Evolutionary conservation across 2,329 filamentous ascomycete genomes (phyloP), one percentile per base, ranked within the genome.

Genomic region (Scedosporium dehoogii): DNA sequence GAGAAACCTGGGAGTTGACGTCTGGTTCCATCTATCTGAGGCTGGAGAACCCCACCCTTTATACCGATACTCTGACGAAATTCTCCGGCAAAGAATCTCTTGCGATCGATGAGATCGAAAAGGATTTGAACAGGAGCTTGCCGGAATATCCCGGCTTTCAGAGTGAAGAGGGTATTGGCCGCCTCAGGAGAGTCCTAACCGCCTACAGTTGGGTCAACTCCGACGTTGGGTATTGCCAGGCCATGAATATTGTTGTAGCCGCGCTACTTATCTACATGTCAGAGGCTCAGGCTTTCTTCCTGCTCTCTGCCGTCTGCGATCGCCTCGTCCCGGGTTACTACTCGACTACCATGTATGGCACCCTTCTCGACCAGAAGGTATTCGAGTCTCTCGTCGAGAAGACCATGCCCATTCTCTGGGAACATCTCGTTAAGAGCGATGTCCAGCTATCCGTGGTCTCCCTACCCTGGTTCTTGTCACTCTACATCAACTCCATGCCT

Each of bases 401-500:
- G 77, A 99, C 94, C 1, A 97, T 99, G 92, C 94, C 94, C 1
- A 89, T 99, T 63, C 83, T 99, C 16, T 99, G 94, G 92, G 93
- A 97, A 23, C 94, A 99, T 70, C 85, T 99, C n/a, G 89, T 92
- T 67, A 96, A 94, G 76, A 94, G 90, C 64, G 94, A 99, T 70
- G 92, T 99, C 23, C 96, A 99, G 74, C 84, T 99, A 21, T 97
- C 94, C 0, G 94, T 99, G 41, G 94, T 97, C 16, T 97, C 93
- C 9, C 81, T 99, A 53, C 94, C 94, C 3, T 99, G 94, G 94
- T 99, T 99, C 73, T 81, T 99, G 62, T 97, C 93, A 4, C 81
- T 99, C 18, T 99, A 97, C 76, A 96, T 99, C 80, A 99, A 99
- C 81, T 97, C 93, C 1, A 99, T 99, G 94, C 94, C 94, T 4